Percentiles rank a stretch among this genome's conserved stretches.
Evolutionary conservation across 2,329 filamentous ascomycete genomes (phyloP).

Genomic region (Pseudogymnoascus sp.): DNA sequence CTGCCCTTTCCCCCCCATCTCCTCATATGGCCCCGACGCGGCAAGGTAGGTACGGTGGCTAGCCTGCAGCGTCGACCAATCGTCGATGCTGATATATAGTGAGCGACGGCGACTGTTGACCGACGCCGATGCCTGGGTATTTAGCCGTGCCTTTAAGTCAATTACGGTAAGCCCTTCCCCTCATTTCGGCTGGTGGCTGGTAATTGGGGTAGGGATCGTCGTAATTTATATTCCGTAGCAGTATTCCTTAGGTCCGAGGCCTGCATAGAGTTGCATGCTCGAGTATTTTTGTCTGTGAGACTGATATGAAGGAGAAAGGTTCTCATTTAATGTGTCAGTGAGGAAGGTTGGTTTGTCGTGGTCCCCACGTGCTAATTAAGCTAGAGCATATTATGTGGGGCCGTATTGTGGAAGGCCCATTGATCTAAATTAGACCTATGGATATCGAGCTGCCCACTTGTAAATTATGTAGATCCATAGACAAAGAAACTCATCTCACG

Average conservation of each 20-base stretch:
- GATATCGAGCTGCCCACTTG: too few species aligned
- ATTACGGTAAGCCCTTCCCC: neutral
- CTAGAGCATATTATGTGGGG: neutral
- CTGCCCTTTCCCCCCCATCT: neutral
- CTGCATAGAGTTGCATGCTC: neutral
- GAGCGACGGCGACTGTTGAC: neutral
- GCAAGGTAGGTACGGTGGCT: neutral
- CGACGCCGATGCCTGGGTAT: neutral
- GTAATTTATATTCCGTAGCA: neutral
- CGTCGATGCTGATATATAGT: neutral
- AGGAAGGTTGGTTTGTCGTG: neutral
- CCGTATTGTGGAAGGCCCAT: neutral
- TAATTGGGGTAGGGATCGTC: neutral
- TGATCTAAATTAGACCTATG: too few species aligned
- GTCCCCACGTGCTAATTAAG: neutral
- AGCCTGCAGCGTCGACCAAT: neutral
- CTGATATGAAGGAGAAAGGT: neutral
- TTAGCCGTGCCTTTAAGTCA: neutral
- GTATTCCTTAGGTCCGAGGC: neutral
- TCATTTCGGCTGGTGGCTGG: neutral
- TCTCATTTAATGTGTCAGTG: neutral
- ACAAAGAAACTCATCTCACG: too few species aligned
- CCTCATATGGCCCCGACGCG: neutral
- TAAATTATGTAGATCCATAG: too few species aligned
- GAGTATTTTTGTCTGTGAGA: neutral